Evolutionary conservation across 768 basidiomycete species (phyloP).

Genomic region (Termitomyces sp.): DNA sequence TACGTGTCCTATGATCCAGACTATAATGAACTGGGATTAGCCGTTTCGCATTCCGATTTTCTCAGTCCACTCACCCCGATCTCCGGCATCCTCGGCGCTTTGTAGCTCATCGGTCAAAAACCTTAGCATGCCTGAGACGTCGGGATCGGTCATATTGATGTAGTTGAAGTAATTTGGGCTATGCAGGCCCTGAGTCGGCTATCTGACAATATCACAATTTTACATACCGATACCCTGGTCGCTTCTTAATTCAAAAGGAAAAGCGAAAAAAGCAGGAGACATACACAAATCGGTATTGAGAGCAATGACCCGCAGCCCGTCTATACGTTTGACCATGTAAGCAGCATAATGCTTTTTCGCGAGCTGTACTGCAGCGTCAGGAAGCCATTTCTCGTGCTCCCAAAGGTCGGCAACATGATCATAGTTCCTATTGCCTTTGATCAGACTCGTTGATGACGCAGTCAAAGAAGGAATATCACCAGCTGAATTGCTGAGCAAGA

Average conservation of each 20-base stretch:
- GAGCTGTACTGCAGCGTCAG: constrained; percentile 43
- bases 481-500: constrained; percentile 58
- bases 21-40: constrained; percentile 31
- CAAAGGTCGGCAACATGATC: constrained; percentile 68
- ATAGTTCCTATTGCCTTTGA: constrained; percentile 51
- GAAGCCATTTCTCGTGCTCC: constrained; percentile 67
- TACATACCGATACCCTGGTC: constrained; percentile 30
- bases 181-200: neutral
- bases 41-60: constrained; percentile 17
- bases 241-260: neutral
- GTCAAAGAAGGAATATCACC: constrained; percentile 30
- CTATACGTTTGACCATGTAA: constrained; percentile 61
- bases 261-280: constrained; percentile 16
- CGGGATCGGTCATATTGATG: constrained; percentile 65
- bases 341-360: constrained; percentile 68
- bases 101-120: constrained; percentile 77
- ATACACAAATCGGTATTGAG: constrained; percentile 74
- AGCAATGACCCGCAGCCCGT: constrained; percentile 67
- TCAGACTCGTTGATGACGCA: neutral
- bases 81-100: constrained; percentile 70
- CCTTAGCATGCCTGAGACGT: constrained; percentile 69
- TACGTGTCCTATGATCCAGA: constrained; percentile 54
- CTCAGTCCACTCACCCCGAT: constrained; percentile 40
- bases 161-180: constrained; percentile 74
- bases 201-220: neutral